These are phyloP conservation scores for Cyclotella atomus DNA, from an alignment of 108 stramenopile genomes.

Conservation along the genomic window DNA sequence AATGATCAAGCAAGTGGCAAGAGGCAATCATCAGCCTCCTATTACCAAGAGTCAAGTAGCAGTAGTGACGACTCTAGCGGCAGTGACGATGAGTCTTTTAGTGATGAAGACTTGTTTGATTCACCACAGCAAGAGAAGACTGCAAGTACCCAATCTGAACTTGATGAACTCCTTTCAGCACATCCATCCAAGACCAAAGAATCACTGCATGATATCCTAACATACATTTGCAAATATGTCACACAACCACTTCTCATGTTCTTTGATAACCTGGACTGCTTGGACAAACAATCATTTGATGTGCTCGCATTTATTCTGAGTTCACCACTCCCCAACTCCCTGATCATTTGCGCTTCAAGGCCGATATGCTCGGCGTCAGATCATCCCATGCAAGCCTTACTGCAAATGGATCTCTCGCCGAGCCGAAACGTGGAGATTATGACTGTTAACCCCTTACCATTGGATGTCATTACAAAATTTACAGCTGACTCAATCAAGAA, in stretches of 20 bases:
- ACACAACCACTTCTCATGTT: slow-evolving; percentile 5
- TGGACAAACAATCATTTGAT: background rate
- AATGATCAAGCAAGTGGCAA: background rate
- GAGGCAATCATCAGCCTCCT: too few relatives aligned
- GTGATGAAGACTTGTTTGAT: background rate
- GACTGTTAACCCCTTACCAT: background rate
- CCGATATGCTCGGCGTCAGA: background rate
- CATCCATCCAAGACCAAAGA: background rate
- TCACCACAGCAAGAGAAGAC: background rate
- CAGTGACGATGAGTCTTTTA: background rate
- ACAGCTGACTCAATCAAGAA: slow-evolving; percentile 4
- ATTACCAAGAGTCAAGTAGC: background rate
- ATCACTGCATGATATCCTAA: background rate
- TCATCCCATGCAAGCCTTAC: background rate
- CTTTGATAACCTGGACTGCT: background rate
- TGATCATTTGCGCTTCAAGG: slow-evolving; percentile 1
- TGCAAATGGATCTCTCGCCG: background rate
- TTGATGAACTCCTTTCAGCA: background rate
- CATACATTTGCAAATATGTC: slow-evolving; percentile 14
- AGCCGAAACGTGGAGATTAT: background rate
- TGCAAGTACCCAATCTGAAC: background rate
- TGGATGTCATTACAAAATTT: slow-evolving; percentile 4
- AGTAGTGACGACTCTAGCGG: slow-evolving; percentile 1
- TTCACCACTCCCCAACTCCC: background rate
- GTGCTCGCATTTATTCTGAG: slow-evolving; percentile 6